Base-by-base conservation (phyloP, 768 basidiomycete species). In the Russula griseocarnosa region DNA sequence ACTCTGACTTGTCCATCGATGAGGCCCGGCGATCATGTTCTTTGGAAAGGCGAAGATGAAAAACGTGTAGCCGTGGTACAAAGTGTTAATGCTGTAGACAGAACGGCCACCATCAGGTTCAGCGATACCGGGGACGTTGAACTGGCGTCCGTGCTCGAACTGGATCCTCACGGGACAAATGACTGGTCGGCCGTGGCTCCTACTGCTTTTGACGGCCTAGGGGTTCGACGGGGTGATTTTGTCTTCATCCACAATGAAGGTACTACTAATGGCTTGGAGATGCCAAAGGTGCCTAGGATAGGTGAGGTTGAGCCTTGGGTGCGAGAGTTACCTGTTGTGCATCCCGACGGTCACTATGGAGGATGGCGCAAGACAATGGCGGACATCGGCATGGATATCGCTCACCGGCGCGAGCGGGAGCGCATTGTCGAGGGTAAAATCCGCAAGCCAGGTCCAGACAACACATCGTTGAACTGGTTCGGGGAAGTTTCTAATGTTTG, bases 11-110 rank as follows among this genome's bases (percentile, higher is more conserved):
- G 0, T 36, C 10, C 11, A 10, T 42, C 32, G 66, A n/a, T 22
- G 58, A 93, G 92, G 92, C 94, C 94, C 6, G 94, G 94, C 20
- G 93, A 98, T 70, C 86, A 92, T 73, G 88, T 95, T 16, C 69
- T 93, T 20, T 94, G 90, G 86, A 87, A 87, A 70, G 83, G 79
- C 38, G 94, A 94, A 75, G 85, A 85, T 58, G 78, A 78, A 67
- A 79, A 78, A 62, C 82, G 82, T 49, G 78, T 84, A 51, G 92
- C 86, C 11, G 81, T 95, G 64, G 86, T 95, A 32, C 92, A 93
- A 72, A 82, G 80, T 28, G 90, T 92, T 49, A 83, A 90, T 71
- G 84, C 88, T 3, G 71, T 71, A 18, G 85, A 91, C 50, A 80
- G 93, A 57, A 90, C 87, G 7, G 88, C 91, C 16, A 76, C 77